Conservation (phyloP, 2,329 filamentous ascomycete species). For the Hymenoscyphus repandus region DNA sequence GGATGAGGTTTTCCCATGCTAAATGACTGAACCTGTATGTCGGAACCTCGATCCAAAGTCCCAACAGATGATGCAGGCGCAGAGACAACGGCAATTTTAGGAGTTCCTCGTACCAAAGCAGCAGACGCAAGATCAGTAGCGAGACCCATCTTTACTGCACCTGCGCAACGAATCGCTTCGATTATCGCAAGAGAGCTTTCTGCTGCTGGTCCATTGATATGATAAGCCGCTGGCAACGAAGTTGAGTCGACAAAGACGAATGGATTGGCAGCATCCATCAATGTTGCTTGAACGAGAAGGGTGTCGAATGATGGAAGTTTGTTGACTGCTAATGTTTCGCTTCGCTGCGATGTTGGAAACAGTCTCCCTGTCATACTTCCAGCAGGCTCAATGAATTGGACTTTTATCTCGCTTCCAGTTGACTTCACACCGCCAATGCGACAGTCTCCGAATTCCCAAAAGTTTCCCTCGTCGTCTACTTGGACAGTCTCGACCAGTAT, state of each 20-base stretch:
- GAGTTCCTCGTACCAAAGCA: conserved; percentile 33
- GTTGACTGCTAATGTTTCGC: conserved; percentile 28
- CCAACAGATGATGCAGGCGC: conserved; percentile 12
- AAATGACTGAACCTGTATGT: conserved; percentile 42
- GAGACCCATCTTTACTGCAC: conserved; percentile 54
- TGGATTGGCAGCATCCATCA: conserved; percentile 36
- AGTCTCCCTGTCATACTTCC: conserved; percentile 55
- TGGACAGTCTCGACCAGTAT: conserved; percentile 50
- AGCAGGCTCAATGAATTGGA: conserved; percentile 54
- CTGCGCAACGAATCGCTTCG: conserved; percentile 48
- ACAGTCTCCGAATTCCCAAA: conserved; percentile 44
- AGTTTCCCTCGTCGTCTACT: conserved; percentile 41
- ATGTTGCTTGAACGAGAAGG: conserved; percentile 31
- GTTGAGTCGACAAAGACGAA: conserved; percentile 46
- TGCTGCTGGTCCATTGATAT: conserved; percentile 34
- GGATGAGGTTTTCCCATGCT: conserved; percentile 47
- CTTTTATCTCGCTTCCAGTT: conserved; percentile 46
- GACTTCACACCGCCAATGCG: conserved; percentile 54
- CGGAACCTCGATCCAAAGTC: conserved; percentile 11
- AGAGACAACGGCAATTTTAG: conserved; percentile 53
- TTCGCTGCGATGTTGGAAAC: conserved; percentile 51
- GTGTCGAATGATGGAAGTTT: not conserved
- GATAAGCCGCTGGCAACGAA: conserved; percentile 40
- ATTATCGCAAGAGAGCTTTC: conserved; percentile 31
- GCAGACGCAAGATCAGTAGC: conserved; percentile 35